Conservation (phyloP, 169 alveolate genomes). For the Babesia caballi region DNA sequence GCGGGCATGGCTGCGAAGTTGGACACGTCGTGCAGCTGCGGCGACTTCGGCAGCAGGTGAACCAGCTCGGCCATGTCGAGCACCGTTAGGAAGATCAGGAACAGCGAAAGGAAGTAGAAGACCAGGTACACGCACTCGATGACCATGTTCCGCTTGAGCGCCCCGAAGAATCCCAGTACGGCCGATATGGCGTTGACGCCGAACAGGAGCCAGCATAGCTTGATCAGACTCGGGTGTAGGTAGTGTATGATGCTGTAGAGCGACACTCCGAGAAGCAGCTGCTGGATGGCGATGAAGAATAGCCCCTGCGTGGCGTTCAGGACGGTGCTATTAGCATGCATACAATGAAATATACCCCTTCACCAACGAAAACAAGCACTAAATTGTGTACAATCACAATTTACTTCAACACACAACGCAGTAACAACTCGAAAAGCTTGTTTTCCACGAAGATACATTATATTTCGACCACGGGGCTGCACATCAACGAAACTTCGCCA, state of each 20-base stretch:
- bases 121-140: constrained; percentile 46
- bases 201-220: constrained; percentile 38
- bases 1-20: constrained; percentile 4
- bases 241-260: constrained; percentile 57
- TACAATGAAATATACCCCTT: too few relatives aligned
- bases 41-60: constrained; percentile 66
- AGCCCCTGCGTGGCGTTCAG: constrained; percentile 40
- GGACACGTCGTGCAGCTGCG: constrained; percentile 41
- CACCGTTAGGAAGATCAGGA: constrained; percentile 34
- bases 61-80: constrained; percentile 65
- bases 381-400: neutral
- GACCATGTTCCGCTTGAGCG: constrained; percentile 41
- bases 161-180: constrained; percentile 52
- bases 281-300: constrained; percentile 53
- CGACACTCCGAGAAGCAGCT: constrained; percentile 51
- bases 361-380: neutral
- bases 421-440: too few relatives aligned
- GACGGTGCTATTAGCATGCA: too few relatives aligned
- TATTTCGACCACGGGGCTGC: too few relatives aligned
- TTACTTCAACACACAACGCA: neutral
- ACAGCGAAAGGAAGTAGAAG: constrained; percentile 24
- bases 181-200: constrained; percentile 30
- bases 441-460: too few relatives aligned
- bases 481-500: too few relatives aligned
- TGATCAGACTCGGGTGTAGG: constrained; percentile 53